A percentile compares a stretch with the other conserved stretches of the same genome.
Conservation (phyloP, 1,139 yeast genomes). For the Nematodospora anomalae region DNA sequence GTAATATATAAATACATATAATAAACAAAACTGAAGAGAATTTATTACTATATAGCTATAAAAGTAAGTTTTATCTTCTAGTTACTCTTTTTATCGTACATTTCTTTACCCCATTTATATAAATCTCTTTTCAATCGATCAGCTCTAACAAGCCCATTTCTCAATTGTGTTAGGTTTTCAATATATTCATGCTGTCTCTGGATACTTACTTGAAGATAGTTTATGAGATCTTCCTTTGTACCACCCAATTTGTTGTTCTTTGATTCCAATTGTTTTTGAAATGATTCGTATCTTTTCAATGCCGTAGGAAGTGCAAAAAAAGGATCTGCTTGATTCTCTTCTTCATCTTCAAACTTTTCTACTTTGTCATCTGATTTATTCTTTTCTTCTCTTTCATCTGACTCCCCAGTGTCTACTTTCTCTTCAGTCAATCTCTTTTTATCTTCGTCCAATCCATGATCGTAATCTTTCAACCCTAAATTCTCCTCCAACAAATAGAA, state of each 20-base stretch:
- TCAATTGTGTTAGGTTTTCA: constrained; percentile 66
- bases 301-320: constrained; percentile 41
- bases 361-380: constrained; percentile 76
- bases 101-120: constrained; percentile 81
- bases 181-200: constrained; percentile 92
- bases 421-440: constrained; percentile 8
- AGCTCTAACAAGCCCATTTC: constrained; percentile 76
- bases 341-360: constrained; percentile 42
- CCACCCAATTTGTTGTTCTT: constrained; percentile 28
- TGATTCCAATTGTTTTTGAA: constrained; percentile 28
- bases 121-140: constrained; percentile 70
- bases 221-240: constrained; percentile 44
- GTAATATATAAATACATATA: constrained; percentile 5
- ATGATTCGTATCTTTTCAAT: constrained; percentile 36
- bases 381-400: constrained; percentile 11
- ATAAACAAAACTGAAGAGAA: background rate
- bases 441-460: constrained; percentile 55
- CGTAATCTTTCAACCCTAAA: constrained; percentile 66
- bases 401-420: constrained; percentile 3
- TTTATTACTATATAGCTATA: background rate
- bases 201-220: constrained; percentile 50
- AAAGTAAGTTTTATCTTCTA: constrained; percentile 8
- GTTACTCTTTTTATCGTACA: constrained; percentile 61
- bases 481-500: constrained; percentile 61
- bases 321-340: constrained; percentile 33